phyloP scores from a whole-genome alignment of 1,284 basidiomycete species.

The Athelia psychrophila region DNA sequence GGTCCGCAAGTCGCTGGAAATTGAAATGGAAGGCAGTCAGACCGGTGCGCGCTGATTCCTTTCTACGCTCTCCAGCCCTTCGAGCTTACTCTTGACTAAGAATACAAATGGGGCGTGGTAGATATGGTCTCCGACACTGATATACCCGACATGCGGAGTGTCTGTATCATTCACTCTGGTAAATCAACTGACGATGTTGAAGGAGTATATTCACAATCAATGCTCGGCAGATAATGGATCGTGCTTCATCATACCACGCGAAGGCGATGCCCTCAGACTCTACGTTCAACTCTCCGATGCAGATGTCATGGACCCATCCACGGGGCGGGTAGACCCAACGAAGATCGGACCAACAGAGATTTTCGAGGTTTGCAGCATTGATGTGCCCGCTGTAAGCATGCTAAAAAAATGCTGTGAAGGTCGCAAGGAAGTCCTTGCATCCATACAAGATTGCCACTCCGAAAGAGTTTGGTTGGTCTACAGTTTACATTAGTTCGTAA shows the following conservation, averaged over 20 bases:
- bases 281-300: constrained; percentile 69
- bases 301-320: constrained; percentile 44
- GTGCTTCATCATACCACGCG: constrained; percentile 77
- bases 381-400: background rate
- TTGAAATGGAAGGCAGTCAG: constrained; percentile 77
- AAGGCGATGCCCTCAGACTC: constrained; percentile 66
- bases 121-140: constrained; percentile 70
- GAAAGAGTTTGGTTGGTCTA: constrained; percentile 76
- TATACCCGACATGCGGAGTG: constrained; percentile 81
- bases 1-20: constrained; percentile 68
- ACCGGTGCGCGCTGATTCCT: constrained; percentile 33
- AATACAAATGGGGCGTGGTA: constrained; percentile 79
- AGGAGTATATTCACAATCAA: too few relatives aligned
- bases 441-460: constrained; percentile 66
- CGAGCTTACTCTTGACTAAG: constrained; percentile 19
- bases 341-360: constrained; percentile 60
- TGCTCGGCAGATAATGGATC: constrained; percentile 57
- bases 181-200: too few relatives aligned
- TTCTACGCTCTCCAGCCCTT: constrained; percentile 1
- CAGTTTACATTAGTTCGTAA: constrained; percentile 63
- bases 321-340: constrained; percentile 64
- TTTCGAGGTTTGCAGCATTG: constrained; percentile 42
- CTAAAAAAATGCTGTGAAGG: constrained; percentile 28
- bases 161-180: constrained; percentile 59
- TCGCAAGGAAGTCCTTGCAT: constrained; percentile 60